phyloP scores from a whole-genome alignment of 192 early-diverging fungal species.

The Allomyces javanicus region DNA sequence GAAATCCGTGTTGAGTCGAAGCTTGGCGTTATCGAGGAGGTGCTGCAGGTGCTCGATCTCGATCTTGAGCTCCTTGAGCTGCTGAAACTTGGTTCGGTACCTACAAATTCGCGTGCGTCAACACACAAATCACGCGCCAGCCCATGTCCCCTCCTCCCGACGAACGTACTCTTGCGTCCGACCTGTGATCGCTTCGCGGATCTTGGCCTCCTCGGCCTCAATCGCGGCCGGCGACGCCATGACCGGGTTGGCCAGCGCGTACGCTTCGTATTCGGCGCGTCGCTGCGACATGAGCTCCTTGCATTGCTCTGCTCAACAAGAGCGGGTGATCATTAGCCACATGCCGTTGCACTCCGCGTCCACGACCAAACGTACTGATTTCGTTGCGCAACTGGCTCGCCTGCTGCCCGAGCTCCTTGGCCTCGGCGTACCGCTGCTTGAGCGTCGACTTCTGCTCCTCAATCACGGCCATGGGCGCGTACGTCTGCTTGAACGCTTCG shows the following conservation, averaged over 20 bases:
- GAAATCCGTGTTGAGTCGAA: conserved; percentile 31
- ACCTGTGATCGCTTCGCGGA: neutral
- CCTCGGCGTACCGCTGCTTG: conserved; percentile 28
- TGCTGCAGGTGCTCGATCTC: conserved; percentile 48
- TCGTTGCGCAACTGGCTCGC: conserved; percentile 16
- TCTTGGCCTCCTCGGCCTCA: conserved; percentile 1
- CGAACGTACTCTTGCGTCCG: too few relatives aligned
- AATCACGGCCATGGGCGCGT: conserved; percentile 30
- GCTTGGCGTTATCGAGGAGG: conserved; percentile 32
- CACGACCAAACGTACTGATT: conserved; percentile 32
- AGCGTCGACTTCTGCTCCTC: conserved; percentile 33
- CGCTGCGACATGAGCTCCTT: conserved; percentile 12
- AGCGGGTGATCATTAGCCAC: too few relatives aligned
- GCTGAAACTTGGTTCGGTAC: conserved; percentile 28
- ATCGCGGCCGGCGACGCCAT: neutral
- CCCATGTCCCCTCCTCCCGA: neutral
- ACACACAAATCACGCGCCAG: neutral
- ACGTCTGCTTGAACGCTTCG: conserved; percentile 27
- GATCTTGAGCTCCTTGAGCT: conserved; percentile 31
- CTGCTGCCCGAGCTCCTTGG: conserved; percentile 26
- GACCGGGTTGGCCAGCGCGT: conserved; percentile 1
- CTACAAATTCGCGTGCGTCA: conserved; percentile 3
- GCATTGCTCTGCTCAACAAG: conserved; percentile 3
- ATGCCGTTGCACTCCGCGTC: neutral
- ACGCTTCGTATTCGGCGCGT: conserved; percentile 2